phyloP scores from a whole-genome alignment of 805 yeast genomes.

The Kodamaea fukazawae region DNA sequence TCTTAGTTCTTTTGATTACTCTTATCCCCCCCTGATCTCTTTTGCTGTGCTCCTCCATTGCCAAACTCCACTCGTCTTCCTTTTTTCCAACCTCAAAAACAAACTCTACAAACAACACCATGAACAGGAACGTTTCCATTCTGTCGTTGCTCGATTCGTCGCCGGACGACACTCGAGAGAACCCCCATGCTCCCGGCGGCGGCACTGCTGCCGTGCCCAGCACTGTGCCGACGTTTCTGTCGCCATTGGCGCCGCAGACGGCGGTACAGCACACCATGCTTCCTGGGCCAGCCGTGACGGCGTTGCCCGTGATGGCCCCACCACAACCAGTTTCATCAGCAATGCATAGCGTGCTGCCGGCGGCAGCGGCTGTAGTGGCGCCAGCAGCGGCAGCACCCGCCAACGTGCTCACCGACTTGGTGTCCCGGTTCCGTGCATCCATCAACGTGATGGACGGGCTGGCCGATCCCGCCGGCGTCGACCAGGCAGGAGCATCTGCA shows the following conservation, averaged over 20 bases:
- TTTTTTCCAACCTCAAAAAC: too few relatives aligned
- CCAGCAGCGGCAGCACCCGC: constrained; percentile 9
- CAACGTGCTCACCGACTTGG: constrained; percentile 17
- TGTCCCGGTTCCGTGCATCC: constrained; percentile 33
- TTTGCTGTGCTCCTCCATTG: too few relatives aligned
- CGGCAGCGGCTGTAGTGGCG: constrained; percentile 1
- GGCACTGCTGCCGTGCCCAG: too few relatives aligned
- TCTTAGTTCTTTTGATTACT: too few relatives aligned
- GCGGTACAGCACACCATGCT: too few relatives aligned
- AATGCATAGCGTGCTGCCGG: too few relatives aligned
- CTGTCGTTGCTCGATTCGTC: constrained; percentile 26
- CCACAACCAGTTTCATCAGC: constrained; percentile 5
- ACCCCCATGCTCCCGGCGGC: not conserved
- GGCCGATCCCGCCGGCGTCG: not conserved
- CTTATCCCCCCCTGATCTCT: too few relatives aligned
- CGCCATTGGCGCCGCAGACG: too few relatives aligned
- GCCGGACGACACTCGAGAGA: constrained; percentile 10
- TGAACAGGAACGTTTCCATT: constrained; percentile 31
- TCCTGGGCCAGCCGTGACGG: too few relatives aligned
- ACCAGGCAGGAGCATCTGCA: not conserved
- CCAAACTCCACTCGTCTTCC: too few relatives aligned
- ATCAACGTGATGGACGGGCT: constrained; percentile 17
- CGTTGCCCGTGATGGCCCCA: not conserved
- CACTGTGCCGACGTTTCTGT: too few relatives aligned
- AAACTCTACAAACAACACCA: too few relatives aligned